Evolutionary conservation across 495 filamentous ascomycete species (phyloP), one percentile per base, ranked within the genome.

Genomic region (Xylaria bambusicola): DNA sequence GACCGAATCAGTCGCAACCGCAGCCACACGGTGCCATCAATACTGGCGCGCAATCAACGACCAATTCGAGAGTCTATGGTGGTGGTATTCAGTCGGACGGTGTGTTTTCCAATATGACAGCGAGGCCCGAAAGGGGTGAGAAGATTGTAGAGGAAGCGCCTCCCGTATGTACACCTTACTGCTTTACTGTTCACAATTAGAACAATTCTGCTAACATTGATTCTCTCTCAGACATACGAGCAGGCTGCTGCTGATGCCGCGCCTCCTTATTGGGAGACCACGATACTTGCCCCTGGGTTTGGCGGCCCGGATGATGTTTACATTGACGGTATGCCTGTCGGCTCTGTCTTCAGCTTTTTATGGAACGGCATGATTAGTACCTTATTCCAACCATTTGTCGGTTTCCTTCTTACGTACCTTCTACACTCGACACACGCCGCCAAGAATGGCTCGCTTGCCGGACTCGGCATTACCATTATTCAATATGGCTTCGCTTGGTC

Each of bases 341-440:
- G 94, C 67, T 95, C 92, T 33, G 76, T 98, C 64, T 98, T 98
- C 79, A 88, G 86, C 54, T 98, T 98, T 67, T 78, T 97, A 59
- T 98, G 95, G 95, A 98, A 98, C 73, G 93, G 85, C 71, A 93
- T 98, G 88, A 97, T 98, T 64, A 93, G 90, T 49, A 91, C 95
- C 88, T 94, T 91, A n/a, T 97, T 98, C 81, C 90, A 94, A 67
- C 49, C 52, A 2, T 82, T 97, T 56, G 90, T 97, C 72, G 94
- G 95, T 44, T 98, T 98, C 80, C 86, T 98, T 21, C 87, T 98
- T 66, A 98, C 95, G 33, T 98, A 98, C 72, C 90, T 98, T 62
- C 83, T 98, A 2, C 95, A 98, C 79, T 97, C 94, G 40, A 96
- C 92, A 9, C 94, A 98, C 72, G 94, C 94, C 13, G 95, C 94